These are phyloP conservation scores for Cladosporium sp. DNA, from an alignment of 2,329 filamentous ascomycete species.

Conservation along the genomic window DNA sequence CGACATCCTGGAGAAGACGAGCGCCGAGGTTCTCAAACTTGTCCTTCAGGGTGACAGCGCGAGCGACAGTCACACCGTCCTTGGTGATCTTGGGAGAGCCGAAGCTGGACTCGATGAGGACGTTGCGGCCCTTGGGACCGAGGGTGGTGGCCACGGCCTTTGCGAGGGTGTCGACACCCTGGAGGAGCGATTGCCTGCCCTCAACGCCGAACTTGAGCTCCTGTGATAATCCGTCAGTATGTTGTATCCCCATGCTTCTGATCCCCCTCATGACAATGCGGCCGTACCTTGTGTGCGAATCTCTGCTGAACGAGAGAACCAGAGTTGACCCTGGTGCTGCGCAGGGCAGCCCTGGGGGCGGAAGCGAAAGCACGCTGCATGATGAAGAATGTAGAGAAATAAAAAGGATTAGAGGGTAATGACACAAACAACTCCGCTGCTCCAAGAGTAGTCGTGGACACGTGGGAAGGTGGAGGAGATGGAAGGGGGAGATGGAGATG, in stretches of 20 bases:
- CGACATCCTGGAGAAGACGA: conserved; percentile 92
- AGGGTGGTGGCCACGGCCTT: conserved; percentile 94
- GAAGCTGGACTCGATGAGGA: conserved; percentile 96
- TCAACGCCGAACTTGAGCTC: conserved; percentile 99
- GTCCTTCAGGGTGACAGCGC: conserved; percentile 88
- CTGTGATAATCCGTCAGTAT: conserved; percentile 43
- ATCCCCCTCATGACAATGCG: neutral
- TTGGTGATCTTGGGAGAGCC: conserved; percentile 99
- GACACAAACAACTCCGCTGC: conserved; percentile 10
- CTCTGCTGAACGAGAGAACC: conserved; percentile 76
- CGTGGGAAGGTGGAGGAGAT: conserved; percentile 11
- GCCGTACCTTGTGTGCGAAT: conserved; percentile 90
- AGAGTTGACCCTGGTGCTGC: conserved; percentile 56
- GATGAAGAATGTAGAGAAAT: conserved; percentile 12
- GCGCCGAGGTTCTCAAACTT: conserved; percentile 99
- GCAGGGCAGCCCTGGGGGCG: conserved; percentile 71
- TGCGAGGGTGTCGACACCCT: conserved; percentile 93
- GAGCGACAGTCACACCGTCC: conserved; percentile 55
- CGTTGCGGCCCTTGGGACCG: conserved; percentile 96
- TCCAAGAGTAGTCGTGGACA: conserved; percentile 2
- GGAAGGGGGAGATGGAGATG: conserved; percentile 12
- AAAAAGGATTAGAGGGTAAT: conserved; percentile 9
- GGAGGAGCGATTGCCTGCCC: conserved; percentile 78
- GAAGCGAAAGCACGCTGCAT: conserved; percentile 97
- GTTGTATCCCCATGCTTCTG: conserved; percentile 21